Conservation (phyloP, 768 basidiomycete species). For the Inosperma sp. region DNA sequence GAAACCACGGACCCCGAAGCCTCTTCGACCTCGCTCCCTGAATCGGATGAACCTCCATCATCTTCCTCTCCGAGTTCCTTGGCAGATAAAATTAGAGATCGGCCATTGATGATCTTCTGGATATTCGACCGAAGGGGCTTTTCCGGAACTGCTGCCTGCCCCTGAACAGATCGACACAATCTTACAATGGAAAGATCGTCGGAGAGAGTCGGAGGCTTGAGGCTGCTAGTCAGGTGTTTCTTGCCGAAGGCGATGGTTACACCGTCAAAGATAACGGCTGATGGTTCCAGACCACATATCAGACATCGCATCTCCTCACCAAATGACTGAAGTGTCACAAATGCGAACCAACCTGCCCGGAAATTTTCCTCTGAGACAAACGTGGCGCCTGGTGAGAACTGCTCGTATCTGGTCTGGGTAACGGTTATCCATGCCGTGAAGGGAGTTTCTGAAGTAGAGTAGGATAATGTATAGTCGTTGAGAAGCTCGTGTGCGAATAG, state of each 20-base stretch:
- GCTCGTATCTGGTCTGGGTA: conserved; percentile 18
- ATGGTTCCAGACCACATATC: conserved; percentile 21
- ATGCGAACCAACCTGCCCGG: conserved; percentile 29
- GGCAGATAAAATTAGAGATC: background rate
- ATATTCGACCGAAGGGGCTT: background rate
- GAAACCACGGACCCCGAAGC: background rate
- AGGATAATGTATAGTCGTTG: conserved; percentile 28
- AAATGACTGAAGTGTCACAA: conserved; percentile 15
- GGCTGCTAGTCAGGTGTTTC: conserved; percentile 20
- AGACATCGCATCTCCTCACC: conserved; percentile 19
- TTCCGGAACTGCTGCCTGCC: background rate
- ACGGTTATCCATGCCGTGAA: conserved; percentile 25
- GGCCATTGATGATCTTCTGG: background rate
- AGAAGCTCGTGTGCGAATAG: conserved; percentile 29
- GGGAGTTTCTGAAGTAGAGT: conserved; percentile 30
- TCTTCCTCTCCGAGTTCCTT: background rate
- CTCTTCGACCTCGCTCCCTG: background rate
- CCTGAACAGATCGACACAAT: background rate
- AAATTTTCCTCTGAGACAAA: conserved; percentile 27
- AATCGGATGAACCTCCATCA: too few relatives aligned
- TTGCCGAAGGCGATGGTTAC: conserved; percentile 24
- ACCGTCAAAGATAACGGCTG: conserved; percentile 26
- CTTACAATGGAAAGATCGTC: background rate
- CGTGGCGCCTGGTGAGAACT: background rate
- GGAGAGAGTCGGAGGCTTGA: conserved; percentile 16